Percentiles rank a stretch among this genome's conserved stretches.
Evolutionary conservation across 306 rosid species (phyloP).

Genomic region (Delonix regia): DNA sequence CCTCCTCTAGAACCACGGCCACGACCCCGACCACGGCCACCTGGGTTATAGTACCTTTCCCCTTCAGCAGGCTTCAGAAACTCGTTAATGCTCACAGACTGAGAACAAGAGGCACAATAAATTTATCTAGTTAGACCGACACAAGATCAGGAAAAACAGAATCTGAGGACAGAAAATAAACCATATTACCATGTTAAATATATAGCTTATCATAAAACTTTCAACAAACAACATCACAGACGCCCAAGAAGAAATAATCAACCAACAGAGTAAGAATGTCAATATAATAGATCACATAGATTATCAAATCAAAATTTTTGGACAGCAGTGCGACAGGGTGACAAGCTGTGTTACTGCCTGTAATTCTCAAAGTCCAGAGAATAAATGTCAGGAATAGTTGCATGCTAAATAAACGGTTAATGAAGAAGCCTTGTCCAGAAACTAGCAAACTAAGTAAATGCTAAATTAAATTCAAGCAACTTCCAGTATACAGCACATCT

Average conservation of each 20-base stretch:
- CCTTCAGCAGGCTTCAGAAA: slow-evolving; percentile 95
- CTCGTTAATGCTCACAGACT: slow-evolving; percentile 86
- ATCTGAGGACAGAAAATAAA: neutral
- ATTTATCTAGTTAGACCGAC: neutral
- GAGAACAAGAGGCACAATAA: neutral
- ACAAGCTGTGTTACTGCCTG: too few relatives aligned
- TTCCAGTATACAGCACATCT: neutral
- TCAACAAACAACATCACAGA: neutral
- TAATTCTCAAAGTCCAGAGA: neutral
- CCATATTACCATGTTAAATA: neutral
- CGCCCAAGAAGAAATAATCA: neutral
- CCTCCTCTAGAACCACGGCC: slow-evolving; percentile 79
- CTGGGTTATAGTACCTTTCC: slow-evolving; percentile 62
- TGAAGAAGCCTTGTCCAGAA: neutral
- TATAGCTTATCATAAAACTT: neutral
- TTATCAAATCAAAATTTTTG: neutral
- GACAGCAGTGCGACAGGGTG: too few relatives aligned
- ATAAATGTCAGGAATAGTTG: neutral
- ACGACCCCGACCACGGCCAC: slow-evolving; percentile 85
- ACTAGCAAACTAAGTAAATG: neutral
- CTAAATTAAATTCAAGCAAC: neutral
- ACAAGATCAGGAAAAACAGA: neutral
- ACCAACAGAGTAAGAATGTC: neutral
- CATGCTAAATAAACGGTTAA: neutral
- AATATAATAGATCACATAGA: neutral